These are phyloP conservation scores for Aspergillus niger DNA, from an alignment of 2,329 filamentous ascomycete genomes.

Conservation along the genomic window DNA sequence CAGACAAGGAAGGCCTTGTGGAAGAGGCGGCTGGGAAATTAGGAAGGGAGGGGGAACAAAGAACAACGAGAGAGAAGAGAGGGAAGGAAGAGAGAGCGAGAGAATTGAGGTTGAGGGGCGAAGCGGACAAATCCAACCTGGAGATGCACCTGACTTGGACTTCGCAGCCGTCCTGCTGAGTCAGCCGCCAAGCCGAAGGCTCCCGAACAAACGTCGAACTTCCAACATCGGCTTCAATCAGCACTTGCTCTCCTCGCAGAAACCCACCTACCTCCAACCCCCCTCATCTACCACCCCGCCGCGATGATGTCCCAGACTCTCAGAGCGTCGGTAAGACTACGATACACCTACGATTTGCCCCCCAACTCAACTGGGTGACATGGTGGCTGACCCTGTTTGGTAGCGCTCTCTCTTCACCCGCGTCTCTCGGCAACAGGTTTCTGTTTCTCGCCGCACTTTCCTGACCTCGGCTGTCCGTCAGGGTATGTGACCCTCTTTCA, in stretches of 20 bases:
- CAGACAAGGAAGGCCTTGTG: conserved; percentile 31
- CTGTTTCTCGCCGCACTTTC: conserved; percentile 63
- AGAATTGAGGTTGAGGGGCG: conserved; percentile 15
- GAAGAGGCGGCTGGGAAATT: conserved; percentile 10
- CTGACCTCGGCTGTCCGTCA: conserved; percentile 63
- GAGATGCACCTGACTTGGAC: conserved; percentile 2
- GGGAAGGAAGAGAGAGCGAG: conserved; percentile 16
- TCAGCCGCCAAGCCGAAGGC: conserved; percentile 32
- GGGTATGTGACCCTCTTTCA: conserved; percentile 52
- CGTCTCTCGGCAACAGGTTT: conserved; percentile 59
- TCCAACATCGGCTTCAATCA: conserved; percentile 24
- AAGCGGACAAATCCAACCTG: conserved; percentile 17
- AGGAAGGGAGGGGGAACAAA: conserved; percentile 8
- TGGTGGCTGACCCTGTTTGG: conserved; percentile 19
- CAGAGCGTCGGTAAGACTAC: conserved; percentile 58
- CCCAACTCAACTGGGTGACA: not conserved
- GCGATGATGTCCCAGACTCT: conserved; percentile 63
- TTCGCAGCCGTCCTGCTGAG: conserved; percentile 21
- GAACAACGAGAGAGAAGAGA: conserved; percentile 19
- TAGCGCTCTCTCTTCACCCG: conserved; percentile 65
- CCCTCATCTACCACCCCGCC: conserved; percentile 33
- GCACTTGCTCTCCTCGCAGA: conserved; percentile 23
- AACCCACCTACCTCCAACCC: conserved; percentile 25
- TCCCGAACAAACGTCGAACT: conserved; percentile 30
- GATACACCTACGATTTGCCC: not conserved